Evolutionary conservation across 192 early-diverging fungal species (phyloP).

Genomic region (Backusella tuberculispora): DNA sequence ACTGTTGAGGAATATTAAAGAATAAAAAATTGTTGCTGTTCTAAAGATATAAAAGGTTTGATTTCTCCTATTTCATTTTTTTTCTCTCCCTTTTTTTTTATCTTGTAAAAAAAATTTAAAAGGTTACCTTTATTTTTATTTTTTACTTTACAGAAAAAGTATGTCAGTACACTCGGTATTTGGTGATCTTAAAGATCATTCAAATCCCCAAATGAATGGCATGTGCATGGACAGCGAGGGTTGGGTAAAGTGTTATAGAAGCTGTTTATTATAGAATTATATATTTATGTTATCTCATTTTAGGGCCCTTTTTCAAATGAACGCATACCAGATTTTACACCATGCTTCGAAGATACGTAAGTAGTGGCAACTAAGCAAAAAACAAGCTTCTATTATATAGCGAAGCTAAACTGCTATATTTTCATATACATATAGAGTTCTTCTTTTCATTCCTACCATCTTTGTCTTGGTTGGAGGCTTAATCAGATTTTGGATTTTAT

Average conservation of each 20-base stretch:
- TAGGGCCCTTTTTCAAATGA: constrained; percentile 34
- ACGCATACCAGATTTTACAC: constrained; percentile 31
- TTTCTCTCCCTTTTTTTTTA: not conserved
- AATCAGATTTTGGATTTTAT: constrained; percentile 41
- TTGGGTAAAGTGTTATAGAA: constrained; percentile 38
- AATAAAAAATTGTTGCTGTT: not conserved
- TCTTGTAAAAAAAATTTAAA: not conserved
- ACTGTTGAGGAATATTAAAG: not conserved
- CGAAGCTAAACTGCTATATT: not conserved
- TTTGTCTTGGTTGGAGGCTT: constrained; percentile 44
- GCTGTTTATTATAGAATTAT: not conserved
- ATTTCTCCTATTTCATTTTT: not conserved
- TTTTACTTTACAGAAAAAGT: not conserved
- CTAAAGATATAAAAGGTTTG: not conserved
- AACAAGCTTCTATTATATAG: not conserved
- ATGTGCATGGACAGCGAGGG: constrained; percentile 44
- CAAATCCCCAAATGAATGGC: too few relatives aligned
- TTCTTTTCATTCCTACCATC: not conserved
- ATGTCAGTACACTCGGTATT: constrained; percentile 5
- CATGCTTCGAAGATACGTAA: constrained; percentile 43
- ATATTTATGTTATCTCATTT: not conserved
- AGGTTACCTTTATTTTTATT: not conserved
- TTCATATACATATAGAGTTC: not conserved
- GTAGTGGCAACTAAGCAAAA: not conserved
- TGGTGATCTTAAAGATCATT: not conserved